Evolutionary conservation across 768 basidiomycete genomes (phyloP), one percentile per base, ranked within the genome.

Genomic region (Rhodotorula taiwanensis): DNA sequence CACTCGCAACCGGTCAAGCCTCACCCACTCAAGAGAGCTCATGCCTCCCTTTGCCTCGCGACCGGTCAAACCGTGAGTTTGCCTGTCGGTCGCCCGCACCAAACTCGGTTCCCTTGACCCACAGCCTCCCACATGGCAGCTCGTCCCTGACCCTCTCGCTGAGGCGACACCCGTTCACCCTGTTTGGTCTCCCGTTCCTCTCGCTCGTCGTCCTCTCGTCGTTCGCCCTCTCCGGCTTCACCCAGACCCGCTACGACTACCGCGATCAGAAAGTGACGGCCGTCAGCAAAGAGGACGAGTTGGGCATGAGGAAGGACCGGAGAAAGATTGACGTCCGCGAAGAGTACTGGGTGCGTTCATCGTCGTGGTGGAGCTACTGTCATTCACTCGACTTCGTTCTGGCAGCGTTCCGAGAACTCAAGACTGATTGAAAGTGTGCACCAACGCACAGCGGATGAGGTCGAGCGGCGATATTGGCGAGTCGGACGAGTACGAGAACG

Each of bases 321-420:
- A 86, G 85, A 78, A 87, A 84, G 78, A 85, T 95, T 62, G 93
- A 98, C 76, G 87, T 95, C 23, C 79, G 89, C 57, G 94, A 97
- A 74, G 93, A 95, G 74, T 99, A 98, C 76, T 97, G 86, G 74
- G 93, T 95, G 77, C 77, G 90, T 84, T 10, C 20, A 33, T 16
- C 36, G n/a, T 27, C 20, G 10, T n/a, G n/a, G n/a, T n/a, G n/a
- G n/a, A n/a, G n/a, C n/a, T n/a, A n/a, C n/a, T n/a, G n/a, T n/a
- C n/a, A n/a, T n/a, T n/a, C n/a, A n/a, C n/a, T n/a, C n/a, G n/a
- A n/a, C n/a, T n/a, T n/a, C n/a, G n/a, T n/a, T n/a, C n/a, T n/a
- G n/a, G n/a, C n/a, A n/a, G n/a, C n/a, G n/a, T n/a, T n/a, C n/a
- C n/a, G n/a, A n/a, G n/a, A n/a, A n/a, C n/a, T n/a, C 41, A 41